These are phyloP conservation scores for Talaromyces sp. DNA, from an alignment of 2,329 filamentous ascomycete species.

Conservation along the genomic window DNA sequence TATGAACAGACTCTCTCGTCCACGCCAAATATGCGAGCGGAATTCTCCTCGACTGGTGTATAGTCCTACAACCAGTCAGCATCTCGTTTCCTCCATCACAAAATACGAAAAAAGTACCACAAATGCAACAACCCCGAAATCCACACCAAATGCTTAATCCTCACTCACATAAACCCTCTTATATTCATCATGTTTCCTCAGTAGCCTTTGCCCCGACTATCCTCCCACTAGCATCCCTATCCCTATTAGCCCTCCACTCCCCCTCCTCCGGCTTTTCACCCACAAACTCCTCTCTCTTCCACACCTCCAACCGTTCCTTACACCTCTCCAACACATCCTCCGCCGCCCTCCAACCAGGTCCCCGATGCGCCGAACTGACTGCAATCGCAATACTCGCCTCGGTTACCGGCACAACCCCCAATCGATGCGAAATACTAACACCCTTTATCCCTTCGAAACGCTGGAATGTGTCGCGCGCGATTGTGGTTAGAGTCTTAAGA, in stretches of 20 bases:
- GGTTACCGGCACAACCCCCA: constrained; percentile 82
- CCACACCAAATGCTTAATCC: not conserved
- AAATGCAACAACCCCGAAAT: not conserved
- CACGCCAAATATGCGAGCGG: too few relatives aligned
- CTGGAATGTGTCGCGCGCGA: constrained; percentile 47
- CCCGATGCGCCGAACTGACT: constrained; percentile 76
- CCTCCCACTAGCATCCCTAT: constrained; percentile 57
- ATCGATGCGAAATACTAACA: constrained; percentile 76
- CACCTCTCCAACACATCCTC: constrained; percentile 86
- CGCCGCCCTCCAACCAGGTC: constrained; percentile 80
- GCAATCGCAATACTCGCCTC: constrained; percentile 92
- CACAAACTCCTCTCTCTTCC: constrained; percentile 88
- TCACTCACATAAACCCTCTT: too few relatives aligned
- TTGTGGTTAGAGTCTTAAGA: constrained; percentile 38
- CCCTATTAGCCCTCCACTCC: constrained; percentile 84
- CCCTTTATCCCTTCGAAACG: constrained; percentile 60
- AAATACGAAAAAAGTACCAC: too few relatives aligned
- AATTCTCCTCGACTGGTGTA: too few relatives aligned
- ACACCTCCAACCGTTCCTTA: constrained; percentile 86
- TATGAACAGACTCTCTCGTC: not conserved
- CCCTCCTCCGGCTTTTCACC: constrained; percentile 62
- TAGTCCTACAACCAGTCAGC: not conserved
- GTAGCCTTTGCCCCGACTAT: not conserved
- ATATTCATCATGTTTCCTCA: too few relatives aligned
- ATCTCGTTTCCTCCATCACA: not conserved